Evolutionary conservation across 129 eudicot species (phyloP).

Genomic region (Tagetes patula): DNA sequence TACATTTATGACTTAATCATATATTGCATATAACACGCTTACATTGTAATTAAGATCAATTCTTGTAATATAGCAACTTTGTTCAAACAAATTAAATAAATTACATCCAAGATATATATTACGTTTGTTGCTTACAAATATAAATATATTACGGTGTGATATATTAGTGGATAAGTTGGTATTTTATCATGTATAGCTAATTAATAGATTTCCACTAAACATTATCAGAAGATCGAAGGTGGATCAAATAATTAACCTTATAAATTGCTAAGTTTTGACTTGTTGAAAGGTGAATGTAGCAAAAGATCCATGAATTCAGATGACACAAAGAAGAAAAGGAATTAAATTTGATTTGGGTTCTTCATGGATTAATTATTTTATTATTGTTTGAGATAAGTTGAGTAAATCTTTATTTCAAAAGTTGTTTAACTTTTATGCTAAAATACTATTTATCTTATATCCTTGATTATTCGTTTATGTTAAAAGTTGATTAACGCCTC

Average conservation of each 20-base stretch:
- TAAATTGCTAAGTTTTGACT: conserved; percentile 33
- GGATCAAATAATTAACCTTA: not conserved
- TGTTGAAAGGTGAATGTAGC: not conserved
- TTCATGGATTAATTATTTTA: not conserved
- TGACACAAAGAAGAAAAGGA: not conserved
- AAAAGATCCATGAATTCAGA: not conserved
- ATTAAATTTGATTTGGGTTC: not conserved
- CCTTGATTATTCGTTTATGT: too few species aligned
- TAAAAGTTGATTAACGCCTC: too few species aligned
- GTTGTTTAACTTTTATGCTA: not conserved
- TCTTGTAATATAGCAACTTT: not conserved
- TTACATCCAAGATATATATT: not conserved
- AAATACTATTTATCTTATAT: too few species aligned
- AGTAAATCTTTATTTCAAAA: not conserved
- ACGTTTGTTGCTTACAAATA: too few species aligned
- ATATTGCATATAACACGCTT: not conserved
- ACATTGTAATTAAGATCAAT: not conserved
- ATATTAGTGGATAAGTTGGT: not conserved
- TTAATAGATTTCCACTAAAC: not conserved
- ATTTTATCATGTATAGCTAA: not conserved
- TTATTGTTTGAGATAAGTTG: not conserved
- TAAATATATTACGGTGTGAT: not conserved
- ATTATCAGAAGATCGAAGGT: too few species aligned
- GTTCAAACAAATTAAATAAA: not conserved
- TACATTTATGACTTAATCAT: not conserved